Base-by-base conservation (phyloP, 1,284 basidiomycete genomes). In the Phylloboletellus chloephorus region DNA sequence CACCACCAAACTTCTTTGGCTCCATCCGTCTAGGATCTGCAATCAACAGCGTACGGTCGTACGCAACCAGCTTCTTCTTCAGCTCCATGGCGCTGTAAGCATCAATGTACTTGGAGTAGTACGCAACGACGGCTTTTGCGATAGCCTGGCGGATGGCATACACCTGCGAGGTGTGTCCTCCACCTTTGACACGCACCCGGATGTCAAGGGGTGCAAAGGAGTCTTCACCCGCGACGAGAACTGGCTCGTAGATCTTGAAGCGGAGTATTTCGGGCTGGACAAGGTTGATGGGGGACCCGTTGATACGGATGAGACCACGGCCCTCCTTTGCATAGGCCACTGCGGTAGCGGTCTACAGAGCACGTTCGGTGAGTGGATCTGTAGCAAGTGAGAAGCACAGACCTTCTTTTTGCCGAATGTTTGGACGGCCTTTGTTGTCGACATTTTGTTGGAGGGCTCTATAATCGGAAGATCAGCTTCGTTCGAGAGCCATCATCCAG, bases 71-170 rank as follows among this genome's bases (percentile, higher is more conserved):
- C 67, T 89, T 89, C 79, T 96, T 96, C 81, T 95, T 95, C 68
- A 97, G 68, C 71, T 94, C 92, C 69, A 97, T 79, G 20, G 96
- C 92, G 57, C 89, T 95, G 67, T 86, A 93, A 52, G 96, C 96
- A 66, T 99, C 96, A 69, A 94, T 79, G 78, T 97, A 96, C 75
- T 98, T 98, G 73, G 93, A 88, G 69, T 95, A 95, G 80, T 94
- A 98, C 41, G 95, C 96, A 60, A 99, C 90, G 52, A 98, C 71
- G 48, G 95, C 94, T 77, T 97, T 98, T 59, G 92, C 88, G 60
- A 99, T 96, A 37, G 96, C 96, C 76, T 99, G 96, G 57, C 96
- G 92, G 69, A 98, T 92, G 53, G 96, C 96, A 72, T 98, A 99
- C 53, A 98, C 79, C 72, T 98, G 96, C 49, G 95, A 97, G 51